A percentile compares a stretch with the other conserved stretches of the same genome.
Evolutionary conservation across 805 yeast species (phyloP).

Genomic region (Suhomyces xylopsoci): DNA sequence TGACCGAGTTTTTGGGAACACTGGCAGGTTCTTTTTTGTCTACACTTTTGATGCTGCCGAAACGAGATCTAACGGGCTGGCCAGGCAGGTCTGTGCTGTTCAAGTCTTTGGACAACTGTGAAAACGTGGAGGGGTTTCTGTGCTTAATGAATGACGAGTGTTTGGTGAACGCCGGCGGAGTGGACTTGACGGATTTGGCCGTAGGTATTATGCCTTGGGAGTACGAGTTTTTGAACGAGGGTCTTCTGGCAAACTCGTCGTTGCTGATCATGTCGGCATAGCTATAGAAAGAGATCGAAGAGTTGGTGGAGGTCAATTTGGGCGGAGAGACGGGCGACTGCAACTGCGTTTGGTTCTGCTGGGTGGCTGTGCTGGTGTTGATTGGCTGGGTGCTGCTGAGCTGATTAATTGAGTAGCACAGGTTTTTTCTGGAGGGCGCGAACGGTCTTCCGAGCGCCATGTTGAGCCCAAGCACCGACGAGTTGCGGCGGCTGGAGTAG

Average conservation of each 20-base stretch:
- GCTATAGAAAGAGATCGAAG: conserved; percentile 56
- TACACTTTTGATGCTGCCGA: conserved; percentile 3
- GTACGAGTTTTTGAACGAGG: conserved; percentile 44
- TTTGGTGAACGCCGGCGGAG: conserved; percentile 7
- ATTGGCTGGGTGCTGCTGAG: conserved; percentile 2
- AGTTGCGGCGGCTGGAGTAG: conserved; percentile 53
- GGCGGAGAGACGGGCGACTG: conserved; percentile 40
- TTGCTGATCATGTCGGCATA: conserved; percentile 76
- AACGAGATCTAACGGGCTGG: not conserved
- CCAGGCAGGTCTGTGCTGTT: not conserved
- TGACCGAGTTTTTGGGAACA: not conserved
- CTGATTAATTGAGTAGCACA: conserved; percentile 23
- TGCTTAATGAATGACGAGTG: conserved; percentile 8
- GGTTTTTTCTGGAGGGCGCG: conserved; percentile 40
- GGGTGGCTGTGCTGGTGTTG: conserved; percentile 10
- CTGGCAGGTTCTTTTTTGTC: not conserved
- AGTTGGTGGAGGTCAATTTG: conserved; percentile 31
- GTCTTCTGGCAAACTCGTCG: conserved; percentile 66
- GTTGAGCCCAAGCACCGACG: conserved; percentile 48
- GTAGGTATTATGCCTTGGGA: conserved; percentile 34
- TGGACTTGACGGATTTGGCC: conserved; percentile 7
- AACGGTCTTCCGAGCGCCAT: conserved; percentile 47
- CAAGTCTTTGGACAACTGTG: conserved; percentile 26
- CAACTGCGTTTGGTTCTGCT: conserved; percentile 10
- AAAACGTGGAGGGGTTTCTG: conserved; percentile 10